Base-by-base conservation (phyloP, 2,329 filamentous ascomycete species). In the Fusarium buharicum region DNA sequence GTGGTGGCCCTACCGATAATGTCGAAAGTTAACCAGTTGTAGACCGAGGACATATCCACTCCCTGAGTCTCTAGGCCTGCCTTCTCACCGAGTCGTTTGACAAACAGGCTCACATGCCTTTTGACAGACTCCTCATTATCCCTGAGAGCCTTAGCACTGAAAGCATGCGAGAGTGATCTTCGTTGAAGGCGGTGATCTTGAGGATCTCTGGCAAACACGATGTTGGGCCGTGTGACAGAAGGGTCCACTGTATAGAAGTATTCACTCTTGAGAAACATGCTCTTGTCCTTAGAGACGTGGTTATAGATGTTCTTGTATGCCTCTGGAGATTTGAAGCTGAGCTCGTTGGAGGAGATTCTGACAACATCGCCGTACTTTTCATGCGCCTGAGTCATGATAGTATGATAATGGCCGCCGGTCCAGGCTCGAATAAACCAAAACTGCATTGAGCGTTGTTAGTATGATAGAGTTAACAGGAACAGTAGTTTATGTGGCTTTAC, bases 251-350 rank as follows among this genome's bases (percentile, higher is more conserved):
- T 33, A 7, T 63, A 66, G 10, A 66, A 52, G 10, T 13, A 27
- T 2, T 50, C 50, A 20, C 44, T 54, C 22, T 66, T 66, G 1
- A 51, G n/a, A 2, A 66, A 66, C 4, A 13, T 20, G 3, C 2
- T 13, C 1, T 37, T 60, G 0, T 54, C 51, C n/a, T 66, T 63
- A 2, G 50, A 44, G 4, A 4, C n/a, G n/a, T 60, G 58, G 9
- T 39, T 50, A 6, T 63, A 66, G 2, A 70, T 70, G 1, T 70
- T 67, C 3, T 45, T 63, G 20, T 54, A 55, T 3, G 68, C 65
- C 4, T 28, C 14, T 2, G 39, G 20, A 4, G 62, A 58, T 0
- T 27, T 50, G 4, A 62, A 69, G 28, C 55, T 53, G 0, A 69
- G 54, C 6, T 69, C 64, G 13, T 68, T 61, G 14, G 56, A 50